phyloP scores from a whole-genome alignment of 2,329 filamentous ascomycete species.

The Colletotrichum sp. region DNA sequence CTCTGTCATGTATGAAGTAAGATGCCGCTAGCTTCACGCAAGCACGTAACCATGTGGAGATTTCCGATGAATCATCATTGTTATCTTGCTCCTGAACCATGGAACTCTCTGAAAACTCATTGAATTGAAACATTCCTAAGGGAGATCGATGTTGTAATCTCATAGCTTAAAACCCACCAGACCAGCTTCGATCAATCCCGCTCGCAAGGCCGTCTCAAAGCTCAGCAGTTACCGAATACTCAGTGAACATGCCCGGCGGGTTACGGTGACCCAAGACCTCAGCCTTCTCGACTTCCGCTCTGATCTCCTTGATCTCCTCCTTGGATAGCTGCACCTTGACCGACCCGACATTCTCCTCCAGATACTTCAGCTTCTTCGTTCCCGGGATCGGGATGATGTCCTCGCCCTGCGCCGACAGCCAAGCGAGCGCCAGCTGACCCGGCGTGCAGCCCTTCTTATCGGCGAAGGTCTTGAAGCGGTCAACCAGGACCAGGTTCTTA shows the following conservation, averaged over 20 bases:
- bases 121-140: too few relatives aligned
- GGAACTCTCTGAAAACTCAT: too few relatives aligned
- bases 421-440: not conserved
- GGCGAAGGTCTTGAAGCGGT: not conserved
- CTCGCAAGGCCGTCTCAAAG: not conserved
- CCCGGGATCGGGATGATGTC: not conserved
- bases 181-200: too few relatives aligned
- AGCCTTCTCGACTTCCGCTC: not conserved
- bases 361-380: not conserved
- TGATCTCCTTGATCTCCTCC: not conserved
- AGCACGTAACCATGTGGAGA: too few relatives aligned
- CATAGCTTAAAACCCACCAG: too few relatives aligned
- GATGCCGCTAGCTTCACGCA: too few relatives aligned
- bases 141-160: too few relatives aligned
- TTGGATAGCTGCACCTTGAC: not conserved
- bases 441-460: not conserved
- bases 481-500: not conserved
- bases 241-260: not conserved
- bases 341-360: not conserved
- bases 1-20: too few relatives aligned
- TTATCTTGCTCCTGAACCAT: too few relatives aligned
- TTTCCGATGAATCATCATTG: too few relatives aligned
- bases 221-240: not conserved
- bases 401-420: not conserved
- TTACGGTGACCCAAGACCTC: not conserved